Base-by-base conservation (phyloP, 116 monocot species). In the Posidonia oceanica region DNA sequence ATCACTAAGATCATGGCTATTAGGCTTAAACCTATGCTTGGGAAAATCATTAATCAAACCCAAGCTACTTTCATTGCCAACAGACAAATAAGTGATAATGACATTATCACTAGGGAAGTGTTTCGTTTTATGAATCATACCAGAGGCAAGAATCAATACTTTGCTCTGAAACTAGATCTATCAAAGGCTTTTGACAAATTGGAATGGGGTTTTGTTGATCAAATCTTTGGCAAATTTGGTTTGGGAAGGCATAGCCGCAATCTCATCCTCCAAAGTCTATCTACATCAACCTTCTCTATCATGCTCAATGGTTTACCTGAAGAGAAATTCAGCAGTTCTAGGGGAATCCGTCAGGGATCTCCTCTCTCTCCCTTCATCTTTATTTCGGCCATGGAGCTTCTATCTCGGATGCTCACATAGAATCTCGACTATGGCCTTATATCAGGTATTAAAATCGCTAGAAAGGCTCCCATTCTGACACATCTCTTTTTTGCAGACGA, bases 81-180 rank as follows among this genome's bases (percentile, higher is more conserved):
- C 2, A 7, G 39, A 10, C 38, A 64, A 11, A 64, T 64, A 5
- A 8, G 14, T 14, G 64, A 64, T 12, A 64, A 64, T 39, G 23
- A 14, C 36, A 64, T 64, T 38, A 8, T 64, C 37, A 7, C 64
- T 13, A 14, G 64, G 36, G 38, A 64, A 39, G 4, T 64, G 13
- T 11, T 38, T 3, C 14, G 7, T 3, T 10, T 36, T 8, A 10
- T 64, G 14, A 64, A 64, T 8, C 5, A 36, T 36, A 36, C 16
- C 0, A 64, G 38, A 64, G 36, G 64, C 29, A 36, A 13, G 12
- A 64, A 39, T 11, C 21, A 7, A 12, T 39, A 16, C 17, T 64
- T 64, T 39, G 64, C 64, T 14, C 39, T 64, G 17, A 64, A 64
- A 64, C 36, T 64, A 11, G 64, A 64, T 39, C 3, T 64, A 36